A percentile compares a stretch with the other conserved stretches of the same genome.
Evolutionary conservation across 2,329 filamentous ascomycete genomes (phyloP).

Genomic region (Aspergillus pseudoglaucus): DNA sequence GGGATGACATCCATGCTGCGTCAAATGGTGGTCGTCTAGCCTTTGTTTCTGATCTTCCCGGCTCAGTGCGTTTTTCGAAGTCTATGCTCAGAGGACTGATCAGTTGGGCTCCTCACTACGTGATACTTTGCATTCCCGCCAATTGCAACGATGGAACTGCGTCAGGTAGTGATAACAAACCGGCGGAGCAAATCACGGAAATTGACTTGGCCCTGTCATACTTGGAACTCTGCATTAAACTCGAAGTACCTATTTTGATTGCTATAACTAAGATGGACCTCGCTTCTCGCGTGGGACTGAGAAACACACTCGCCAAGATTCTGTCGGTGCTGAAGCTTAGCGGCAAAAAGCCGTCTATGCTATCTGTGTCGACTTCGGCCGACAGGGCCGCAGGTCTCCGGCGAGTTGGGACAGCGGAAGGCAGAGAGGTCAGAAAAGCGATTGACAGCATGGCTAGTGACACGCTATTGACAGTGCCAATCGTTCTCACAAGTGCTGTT

Average conservation of each 20-base stretch:
- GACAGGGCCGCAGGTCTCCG: constrained; percentile 50
- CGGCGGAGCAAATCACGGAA: constrained; percentile 38
- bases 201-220: constrained; percentile 72
- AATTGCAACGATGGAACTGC: constrained; percentile 55
- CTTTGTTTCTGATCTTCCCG: constrained; percentile 86
- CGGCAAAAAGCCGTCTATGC: constrained; percentile 66
- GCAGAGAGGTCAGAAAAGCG: constrained; percentile 52
- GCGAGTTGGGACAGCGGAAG: constrained; percentile 51
- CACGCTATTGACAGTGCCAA: constrained; percentile 60
- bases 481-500: constrained; percentile 80
- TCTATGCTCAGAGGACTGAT: constrained; percentile 86
- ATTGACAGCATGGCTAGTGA: constrained; percentile 37
- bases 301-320: constrained; percentile 64
- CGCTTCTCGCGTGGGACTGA: constrained; percentile 65
- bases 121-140: constrained; percentile 76
- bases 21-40: constrained; percentile 68
- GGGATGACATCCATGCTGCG: constrained; percentile 86
- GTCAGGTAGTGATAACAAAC: constrained; percentile 10
- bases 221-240: constrained; percentile 74
- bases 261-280: constrained; percentile 88
- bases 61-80: constrained; percentile 79
- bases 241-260: constrained; percentile 70
- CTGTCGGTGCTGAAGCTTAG: constrained; percentile 70
- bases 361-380: constrained; percentile 46
- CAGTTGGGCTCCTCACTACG: constrained; percentile 95